These are phyloP conservation scores for Podaxis sp. DNA, from an alignment of 768 basidiomycete species.

Conservation along the genomic window DNA sequence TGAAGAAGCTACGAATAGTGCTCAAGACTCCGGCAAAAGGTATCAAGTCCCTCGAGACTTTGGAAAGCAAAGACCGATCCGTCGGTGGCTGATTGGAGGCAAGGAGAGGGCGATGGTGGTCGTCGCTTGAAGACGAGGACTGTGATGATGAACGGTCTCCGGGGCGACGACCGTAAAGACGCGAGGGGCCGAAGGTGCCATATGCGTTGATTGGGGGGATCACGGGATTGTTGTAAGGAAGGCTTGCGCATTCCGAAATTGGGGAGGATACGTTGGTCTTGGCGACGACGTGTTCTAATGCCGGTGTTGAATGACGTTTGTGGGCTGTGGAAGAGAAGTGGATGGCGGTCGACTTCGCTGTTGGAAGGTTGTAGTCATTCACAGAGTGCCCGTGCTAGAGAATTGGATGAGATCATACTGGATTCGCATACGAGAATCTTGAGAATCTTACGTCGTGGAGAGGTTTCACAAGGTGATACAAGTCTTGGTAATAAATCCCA, in stretches of 20 bases:
- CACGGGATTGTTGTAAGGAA: conserved; percentile 28
- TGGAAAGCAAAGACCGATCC: conserved; percentile 24
- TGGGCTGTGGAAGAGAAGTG: conserved; percentile 19
- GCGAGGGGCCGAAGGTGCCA: conserved; percentile 43
- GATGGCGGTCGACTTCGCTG: not conserved
- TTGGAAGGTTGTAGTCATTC: not conserved
- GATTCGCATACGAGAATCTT: not conserved
- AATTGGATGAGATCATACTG: not conserved
- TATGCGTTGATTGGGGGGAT: conserved; percentile 51
- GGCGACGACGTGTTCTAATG: conserved; percentile 1
- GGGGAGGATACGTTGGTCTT: conserved; percentile 13
- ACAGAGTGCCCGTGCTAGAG: conserved; percentile 32
- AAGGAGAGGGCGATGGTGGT: conserved; percentile 38
- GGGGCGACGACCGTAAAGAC: conserved; percentile 19
- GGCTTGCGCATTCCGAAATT: conserved; percentile 8
- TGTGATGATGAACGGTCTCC: conserved; percentile 19
- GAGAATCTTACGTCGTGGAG: conserved; percentile 47
- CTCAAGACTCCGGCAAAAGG: conserved; percentile 36
- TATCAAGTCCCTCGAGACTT: conserved; percentile 37
- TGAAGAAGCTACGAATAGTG: conserved; percentile 17
- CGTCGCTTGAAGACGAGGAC: conserved; percentile 24
- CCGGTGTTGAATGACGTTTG: conserved; percentile 25
- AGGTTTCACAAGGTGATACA: conserved; percentile 56
- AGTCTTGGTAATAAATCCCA: conserved; percentile 62
- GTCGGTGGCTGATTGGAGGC: conserved; percentile 34